A percentile compares a stretch with the other conserved stretches of the same genome.
Evolutionary conservation across 2,329 filamentous ascomycete genomes (phyloP).

Genomic region (Fusarium cyanostomum): DNA sequence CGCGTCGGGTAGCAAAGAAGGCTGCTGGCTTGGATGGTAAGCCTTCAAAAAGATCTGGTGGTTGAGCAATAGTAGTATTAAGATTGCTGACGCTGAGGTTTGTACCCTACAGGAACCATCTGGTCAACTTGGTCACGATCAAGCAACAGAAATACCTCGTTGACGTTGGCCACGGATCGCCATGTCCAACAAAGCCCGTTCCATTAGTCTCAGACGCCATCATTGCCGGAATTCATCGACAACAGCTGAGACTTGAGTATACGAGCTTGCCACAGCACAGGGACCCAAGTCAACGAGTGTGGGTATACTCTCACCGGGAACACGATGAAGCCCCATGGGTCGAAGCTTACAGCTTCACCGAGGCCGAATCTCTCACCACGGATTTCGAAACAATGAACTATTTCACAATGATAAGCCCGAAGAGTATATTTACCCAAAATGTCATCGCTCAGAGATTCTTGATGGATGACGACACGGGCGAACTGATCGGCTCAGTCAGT

Average conservation of each 20-base stretch:
- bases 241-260: conserved; percentile 12
- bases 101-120: background rate
- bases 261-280: conserved; percentile 4
- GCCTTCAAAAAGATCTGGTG: background rate
- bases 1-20: background rate
- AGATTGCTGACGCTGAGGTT: background rate
- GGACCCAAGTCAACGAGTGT: background rate
- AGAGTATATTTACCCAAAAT: conserved; percentile 17
- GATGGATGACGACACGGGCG: background rate
- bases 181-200: conserved; percentile 9
- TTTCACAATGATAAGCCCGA: conserved; percentile 8
- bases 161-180: conserved; percentile 8
- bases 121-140: conserved; percentile 6
- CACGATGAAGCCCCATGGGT: background rate
- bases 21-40: conserved; percentile 11
- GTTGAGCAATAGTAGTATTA: background rate
- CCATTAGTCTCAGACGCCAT: background rate
- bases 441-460: conserved; percentile 9
- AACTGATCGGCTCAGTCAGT: conserved; percentile 1
- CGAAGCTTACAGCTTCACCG: conserved; percentile 13
- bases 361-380: conserved; percentile 8
- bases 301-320: conserved; percentile 17
- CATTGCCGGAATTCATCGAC: background rate
- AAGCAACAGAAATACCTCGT: conserved; percentile 4
- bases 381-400: conserved; percentile 21